Evolutionary conservation across 495 filamentous ascomycete genomes (phyloP), one percentile per base, ranked within the genome.

Genomic region (Penicillium flavigenum): DNA sequence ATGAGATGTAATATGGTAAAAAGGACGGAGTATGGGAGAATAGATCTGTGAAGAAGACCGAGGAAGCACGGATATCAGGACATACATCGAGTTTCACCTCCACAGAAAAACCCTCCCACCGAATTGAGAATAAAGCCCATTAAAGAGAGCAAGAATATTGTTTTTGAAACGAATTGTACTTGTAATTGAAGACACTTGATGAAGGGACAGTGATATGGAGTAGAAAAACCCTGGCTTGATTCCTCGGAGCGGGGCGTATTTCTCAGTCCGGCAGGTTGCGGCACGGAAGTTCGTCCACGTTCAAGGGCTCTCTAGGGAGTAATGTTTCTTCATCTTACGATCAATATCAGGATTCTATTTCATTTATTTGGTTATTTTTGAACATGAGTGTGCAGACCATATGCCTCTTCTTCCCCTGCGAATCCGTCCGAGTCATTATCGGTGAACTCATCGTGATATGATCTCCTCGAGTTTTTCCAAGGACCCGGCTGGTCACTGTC

Each of bases 361-460:
- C n/a, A 52, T 53, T 44, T 32, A 43, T 46, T 52, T 45, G 19
- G 44, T 58, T 51, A 61, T 24, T 64, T 46, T 54, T 29, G 58
- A 38, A 79, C 58, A 61, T 81, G 80, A 9, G 66, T 69, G 62
- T 81, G 76, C 24, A 83, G 63, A n/a, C 71, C 72, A 54, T 78
- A 81, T n/a, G 73, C 66, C 47, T 77, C 77, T 51, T 77, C 74
- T 4, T 71, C 78, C 27, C 42, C 65, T 55, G 63, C 75, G 72
- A 50, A 81, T 51, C 55, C 66, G 54, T 81, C 73, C 44, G 78
- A 80, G 50, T 83, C 79, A 58, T 81, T 79, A 61, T 82, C 78
- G n/a, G 78, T 81, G 55, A 81, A 80, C 42, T 82, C 78, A 63
- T 83, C 80, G 51, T 66, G 76, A 55, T 83, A 83, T 17, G 66